Evolutionary conservation across 352 stramenopile genomes (phyloP).

Genomic region (Pythium dissotocum): DNA sequence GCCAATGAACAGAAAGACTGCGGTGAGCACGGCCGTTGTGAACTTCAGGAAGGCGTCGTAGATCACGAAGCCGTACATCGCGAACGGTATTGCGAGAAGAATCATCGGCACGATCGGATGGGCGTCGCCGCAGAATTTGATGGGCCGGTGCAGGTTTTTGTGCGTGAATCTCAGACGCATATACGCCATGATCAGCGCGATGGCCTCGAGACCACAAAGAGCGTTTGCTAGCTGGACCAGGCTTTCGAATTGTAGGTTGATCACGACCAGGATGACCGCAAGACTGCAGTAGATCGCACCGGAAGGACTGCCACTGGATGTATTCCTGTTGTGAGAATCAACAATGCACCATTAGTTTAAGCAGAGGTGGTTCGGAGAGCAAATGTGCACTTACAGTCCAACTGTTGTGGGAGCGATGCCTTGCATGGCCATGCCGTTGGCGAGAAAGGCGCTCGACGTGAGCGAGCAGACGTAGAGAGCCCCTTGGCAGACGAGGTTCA

Average conservation of each 20-base stretch:
- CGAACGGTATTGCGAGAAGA: conserved; percentile 39
- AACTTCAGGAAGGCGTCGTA: conserved; percentile 42
- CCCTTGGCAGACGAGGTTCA: conserved; percentile 39
- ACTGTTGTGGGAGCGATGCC: conserved; percentile 48
- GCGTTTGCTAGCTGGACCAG: conserved; percentile 61
- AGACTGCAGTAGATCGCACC: conserved; percentile 58
- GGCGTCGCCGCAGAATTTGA: conserved; percentile 45
- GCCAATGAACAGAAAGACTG: conserved; percentile 51
- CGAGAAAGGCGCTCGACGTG: conserved; percentile 51
- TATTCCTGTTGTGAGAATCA: conserved; percentile 16
- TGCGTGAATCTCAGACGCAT: conserved; percentile 44
- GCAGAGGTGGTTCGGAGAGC: too few species aligned
- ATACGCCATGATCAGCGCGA: conserved; percentile 42
- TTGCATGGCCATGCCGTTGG: conserved; percentile 54
- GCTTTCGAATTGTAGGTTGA: conserved; percentile 50
- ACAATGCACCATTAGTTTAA: too few species aligned
- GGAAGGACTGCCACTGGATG: conserved; percentile 27
- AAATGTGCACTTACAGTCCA: conserved; percentile 31
- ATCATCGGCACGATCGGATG: conserved; percentile 34
- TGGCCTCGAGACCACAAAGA: conserved; percentile 42
- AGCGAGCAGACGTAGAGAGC: conserved; percentile 51
- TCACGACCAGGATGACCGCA: conserved; percentile 56
- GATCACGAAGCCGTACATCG: conserved; percentile 37
- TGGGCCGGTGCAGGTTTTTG: conserved; percentile 35
- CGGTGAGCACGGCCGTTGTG: conserved; percentile 40